Base-by-base conservation (phyloP, 345 rosid species). In the Camelina hispida region DNA sequence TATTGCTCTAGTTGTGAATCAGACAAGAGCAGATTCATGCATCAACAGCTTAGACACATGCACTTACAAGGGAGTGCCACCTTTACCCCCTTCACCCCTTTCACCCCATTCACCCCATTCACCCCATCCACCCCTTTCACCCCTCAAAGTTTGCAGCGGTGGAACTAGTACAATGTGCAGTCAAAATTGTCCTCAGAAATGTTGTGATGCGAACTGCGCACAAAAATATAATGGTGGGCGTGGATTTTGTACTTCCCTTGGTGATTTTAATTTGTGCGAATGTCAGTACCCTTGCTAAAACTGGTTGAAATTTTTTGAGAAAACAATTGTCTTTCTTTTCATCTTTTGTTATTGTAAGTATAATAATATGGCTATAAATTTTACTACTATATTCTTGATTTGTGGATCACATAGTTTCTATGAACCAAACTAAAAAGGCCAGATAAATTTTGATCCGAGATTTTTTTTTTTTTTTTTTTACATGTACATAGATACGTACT, bases 251-350 rank as follows among this genome's bases (percentile, higher is more conserved):
- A 18, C 5, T 18, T 17, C 14, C 12, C 5, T 75, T 28, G 79
- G 54, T 57, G 13, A 1, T 40, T 4, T 0, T 47, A 16, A 11
- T 13, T 47, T 67, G 35, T 75, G 79, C n/a, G 68, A 75, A 58
- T 75, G 79, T 6, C 10, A 67, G 2, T 75, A 75, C 4, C 20
- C 52, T 48, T 74, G 78, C 13, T 74, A 66, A 37, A 9, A 35
- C 10, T 2, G 2, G 9, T 7, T 35, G 38, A 35, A 35, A 35
- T 35, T 35, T 35, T 2, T 7, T 0, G 8, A 35, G 7, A 8
- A 0, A 2, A 8, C 9, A 7, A 7, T 8, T 7, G 2, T 7
- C 8, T 35, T 7, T 32, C 0, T 32, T 25, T 25, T 25, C 28
- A 25, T 25, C 28, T 5, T 35, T 35, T 35, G 38, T 35, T 38